Percentiles rank a stretch among this genome's conserved stretches.
These are phyloP conservation scores for Lasiodiplodia citricola DNA, from an alignment of 2,329 filamentous ascomycete species.

Conservation along the genomic window DNA sequence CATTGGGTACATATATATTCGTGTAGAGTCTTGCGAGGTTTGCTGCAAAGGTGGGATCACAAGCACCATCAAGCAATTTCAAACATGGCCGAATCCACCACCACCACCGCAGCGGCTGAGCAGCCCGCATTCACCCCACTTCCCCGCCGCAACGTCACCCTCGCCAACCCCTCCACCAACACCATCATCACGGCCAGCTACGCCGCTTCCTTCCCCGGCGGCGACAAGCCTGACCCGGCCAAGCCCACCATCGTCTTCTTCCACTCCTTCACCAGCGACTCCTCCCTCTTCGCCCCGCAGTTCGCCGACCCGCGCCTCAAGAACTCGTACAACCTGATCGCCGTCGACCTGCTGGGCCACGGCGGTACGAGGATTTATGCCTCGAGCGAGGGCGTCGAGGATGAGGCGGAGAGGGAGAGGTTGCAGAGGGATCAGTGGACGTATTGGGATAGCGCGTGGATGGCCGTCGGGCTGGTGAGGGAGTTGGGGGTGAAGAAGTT, in stretches of 20 bases:
- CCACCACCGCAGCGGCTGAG: neutral
- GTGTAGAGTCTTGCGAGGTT: neutral
- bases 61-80: neutral
- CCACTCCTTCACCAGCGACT: conserved; percentile 58
- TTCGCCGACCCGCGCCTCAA: conserved; percentile 45
- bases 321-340: conserved; percentile 54
- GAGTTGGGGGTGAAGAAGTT: conserved; percentile 49
- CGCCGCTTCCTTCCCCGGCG: neutral
- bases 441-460: conserved; percentile 61
- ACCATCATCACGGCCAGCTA: conserved; percentile 10
- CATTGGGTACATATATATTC: neutral
- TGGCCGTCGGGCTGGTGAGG: conserved; percentile 49
- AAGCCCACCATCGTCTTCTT: conserved; percentile 53
- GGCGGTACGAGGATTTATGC: conserved; percentile 51
- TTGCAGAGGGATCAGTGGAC: conserved; percentile 51
- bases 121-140: neutral
- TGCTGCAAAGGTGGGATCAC: neutral
- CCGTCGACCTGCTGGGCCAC: conserved; percentile 61
- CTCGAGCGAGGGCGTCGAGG: neutral
- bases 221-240: neutral
- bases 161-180: neutral
- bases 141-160: neutral
- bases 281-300: conserved; percentile 51
- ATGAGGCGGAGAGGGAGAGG: conserved; percentile 26
- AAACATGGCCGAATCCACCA: neutral